Conservation (phyloP, 306 rosid genomes). For the Albizia julibrissin region DNA sequence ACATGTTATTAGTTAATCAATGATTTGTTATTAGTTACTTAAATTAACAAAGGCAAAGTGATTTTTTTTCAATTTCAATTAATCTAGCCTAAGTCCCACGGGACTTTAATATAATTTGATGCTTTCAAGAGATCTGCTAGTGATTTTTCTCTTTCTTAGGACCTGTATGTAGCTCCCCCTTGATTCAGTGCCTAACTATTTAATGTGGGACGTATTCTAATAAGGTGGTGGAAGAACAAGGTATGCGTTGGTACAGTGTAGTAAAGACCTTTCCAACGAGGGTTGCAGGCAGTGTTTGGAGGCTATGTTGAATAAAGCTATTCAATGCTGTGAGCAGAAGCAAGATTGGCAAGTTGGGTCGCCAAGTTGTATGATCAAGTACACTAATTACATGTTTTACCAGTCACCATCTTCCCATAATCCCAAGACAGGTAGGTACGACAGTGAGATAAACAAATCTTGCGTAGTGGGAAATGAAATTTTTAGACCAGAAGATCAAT, state of each 20-base stretch:
- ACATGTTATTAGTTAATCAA: too few relatives aligned
- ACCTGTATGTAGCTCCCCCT: too few relatives aligned
- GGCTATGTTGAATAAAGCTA: conserved; percentile 32
- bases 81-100: too few relatives aligned
- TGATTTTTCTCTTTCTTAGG: too few relatives aligned
- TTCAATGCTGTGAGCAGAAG: conserved; percentile 34
- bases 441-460: too few relatives aligned
- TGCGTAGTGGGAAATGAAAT: too few relatives aligned
- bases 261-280: conserved; percentile 34
- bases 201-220: background rate
- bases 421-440: background rate
- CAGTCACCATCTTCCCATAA: background rate
- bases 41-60: too few relatives aligned
- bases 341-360: conserved; percentile 24
- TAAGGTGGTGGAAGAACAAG: background rate
- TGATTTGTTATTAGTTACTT: too few relatives aligned
- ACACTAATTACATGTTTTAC: conserved; percentile 36
- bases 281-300: conserved; percentile 42
- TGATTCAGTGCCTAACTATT: background rate
- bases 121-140: too few relatives aligned
- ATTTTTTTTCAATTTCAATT: too few relatives aligned
- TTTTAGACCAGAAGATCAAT: too few relatives aligned
- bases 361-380: conserved; percentile 43
- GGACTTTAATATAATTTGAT: too few relatives aligned
- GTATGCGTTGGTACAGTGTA: conserved; percentile 41